Base-by-base conservation (phyloP, 2,329 filamentous ascomycete genomes). In the Colletotrichum shisoi region DNA sequence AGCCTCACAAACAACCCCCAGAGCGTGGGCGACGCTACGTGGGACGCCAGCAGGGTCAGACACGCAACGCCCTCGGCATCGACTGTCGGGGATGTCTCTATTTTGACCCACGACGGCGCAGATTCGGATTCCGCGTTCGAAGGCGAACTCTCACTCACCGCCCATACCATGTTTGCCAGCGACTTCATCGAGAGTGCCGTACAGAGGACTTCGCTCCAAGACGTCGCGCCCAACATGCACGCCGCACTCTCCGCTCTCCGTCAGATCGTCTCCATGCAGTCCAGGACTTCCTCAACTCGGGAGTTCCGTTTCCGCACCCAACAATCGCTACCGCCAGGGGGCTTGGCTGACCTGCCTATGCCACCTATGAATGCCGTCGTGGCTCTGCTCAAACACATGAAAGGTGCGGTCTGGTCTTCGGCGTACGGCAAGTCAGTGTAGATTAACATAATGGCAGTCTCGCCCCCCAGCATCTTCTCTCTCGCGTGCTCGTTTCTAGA, bases 161-260 rank as follows among this genome's bases (percentile, higher is more conserved):
- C 81, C 4, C 83, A 85, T 63, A 82, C 85, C 3, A 79, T 79
- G n/a, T 85, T 85, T 71, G 84, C 83, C 24, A 83, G 79, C 72
- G 82, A 84, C 70, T 84, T 86, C 46, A 79, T 86, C 24, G 83
- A 87, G 71, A 78, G 82, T 64, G 81, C 82, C n/a, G 83, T 85
- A 31, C 76, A 80, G 69, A 79, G 81, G 27, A 82, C 82, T 1
- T 79, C 83, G 0, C 74, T 84, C 3, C 77, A 78, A 40, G 77
- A 81, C 52, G 74, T 80, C 34, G 80, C 80, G 67, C 81, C 84
- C 2, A 82, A 83, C 72, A 86, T 87, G 77, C 79, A 82, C 54
- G 80, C 82, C 2, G 85, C 84, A 0, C 75, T 87, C 19, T 77
- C 80, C 44, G 83, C 82, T 21, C 76, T 87, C 13, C 80, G 82